Percentiles rank a stretch among this genome's conserved stretches.
phyloP scores from a whole-genome alignment of 164 flowering plant species.

The Sextonia rubra region DNA sequence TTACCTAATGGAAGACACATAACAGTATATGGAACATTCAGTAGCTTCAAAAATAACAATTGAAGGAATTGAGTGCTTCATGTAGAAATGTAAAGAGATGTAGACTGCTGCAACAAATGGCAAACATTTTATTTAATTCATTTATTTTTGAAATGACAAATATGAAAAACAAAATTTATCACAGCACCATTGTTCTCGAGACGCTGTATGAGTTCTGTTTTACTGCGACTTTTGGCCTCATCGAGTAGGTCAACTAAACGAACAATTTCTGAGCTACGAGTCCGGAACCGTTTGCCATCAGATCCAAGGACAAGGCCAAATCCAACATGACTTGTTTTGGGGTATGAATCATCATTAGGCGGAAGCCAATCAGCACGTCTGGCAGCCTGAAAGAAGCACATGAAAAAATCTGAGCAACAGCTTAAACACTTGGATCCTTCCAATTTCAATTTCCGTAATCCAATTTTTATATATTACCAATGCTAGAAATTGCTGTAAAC shows the following conservation, averaged over 20 bases:
- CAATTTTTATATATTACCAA: too few species aligned
- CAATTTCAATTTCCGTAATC: neutral
- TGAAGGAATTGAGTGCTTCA: neutral
- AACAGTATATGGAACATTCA: slow-evolving; percentile 2
- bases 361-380: slow-evolving; percentile 93
- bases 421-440: neutral
- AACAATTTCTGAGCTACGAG: slow-evolving; percentile 80
- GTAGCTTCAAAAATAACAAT: neutral
- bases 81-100: slow-evolving; percentile 1
- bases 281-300: slow-evolving; percentile 92
- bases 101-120: neutral
- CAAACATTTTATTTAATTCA: too few species aligned
- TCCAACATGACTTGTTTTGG: slow-evolving; percentile 82
- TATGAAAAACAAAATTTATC: too few species aligned
- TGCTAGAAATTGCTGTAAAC: too few species aligned
- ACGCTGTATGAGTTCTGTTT: slow-evolving; percentile 67
- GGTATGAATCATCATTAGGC: slow-evolving; percentile 38
- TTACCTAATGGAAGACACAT: slow-evolving; percentile 47
- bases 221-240: slow-evolving; percentile 89
- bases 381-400: slow-evolving; percentile 56
- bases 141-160: neutral
- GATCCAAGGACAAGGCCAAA: slow-evolving; percentile 98
- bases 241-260: slow-evolving; percentile 88
- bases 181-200: slow-evolving; percentile 10
- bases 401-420: neutral